A percentile compares a stretch with the other conserved stretches of the same genome.
Conservation (phyloP, 306 rosid genomes). For the Castanopsis chinensis region DNA sequence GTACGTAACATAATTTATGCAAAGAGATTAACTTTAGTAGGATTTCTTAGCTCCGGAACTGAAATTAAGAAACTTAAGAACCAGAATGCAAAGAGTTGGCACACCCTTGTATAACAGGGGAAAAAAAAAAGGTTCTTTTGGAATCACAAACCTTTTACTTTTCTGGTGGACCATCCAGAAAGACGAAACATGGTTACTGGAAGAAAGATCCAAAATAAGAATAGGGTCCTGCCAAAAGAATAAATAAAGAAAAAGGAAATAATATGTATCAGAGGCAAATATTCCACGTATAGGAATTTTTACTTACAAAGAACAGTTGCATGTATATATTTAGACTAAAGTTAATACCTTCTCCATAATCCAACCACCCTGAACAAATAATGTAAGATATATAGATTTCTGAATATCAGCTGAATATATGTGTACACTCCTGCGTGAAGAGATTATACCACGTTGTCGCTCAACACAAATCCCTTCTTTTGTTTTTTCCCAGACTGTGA, state of each 20-base stretch:
- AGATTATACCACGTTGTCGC: constrained; percentile 58
- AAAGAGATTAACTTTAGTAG: neutral
- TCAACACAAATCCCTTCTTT: constrained; percentile 66
- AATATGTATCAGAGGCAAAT: constrained; percentile 3
- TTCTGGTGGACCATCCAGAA: constrained; percentile 89
- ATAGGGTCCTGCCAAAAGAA: constrained; percentile 62
- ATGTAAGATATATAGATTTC: constrained; percentile 72
- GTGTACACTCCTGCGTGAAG: constrained; percentile 74
- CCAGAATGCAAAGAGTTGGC: neutral
- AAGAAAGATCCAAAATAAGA: constrained; percentile 73
- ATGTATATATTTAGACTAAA: constrained; percentile 12
- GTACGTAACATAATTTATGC: neutral
- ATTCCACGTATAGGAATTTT: neutral
- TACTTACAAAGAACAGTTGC: neutral
- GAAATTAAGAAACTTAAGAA: neutral
- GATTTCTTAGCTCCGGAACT: neutral
- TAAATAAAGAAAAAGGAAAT: constrained; percentile 8
- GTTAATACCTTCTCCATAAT: constrained; percentile 80
- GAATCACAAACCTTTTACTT: constrained; percentile 69
- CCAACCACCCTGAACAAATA: constrained; percentile 88
- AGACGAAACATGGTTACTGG: constrained; percentile 63
- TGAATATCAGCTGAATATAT: constrained; percentile 85
- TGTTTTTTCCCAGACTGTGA: constrained; percentile 69
- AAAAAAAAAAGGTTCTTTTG: neutral
- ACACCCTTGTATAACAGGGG: neutral